Conservation (phyloP, 805 yeast species). For the Nakazawaea peltata region DNA sequence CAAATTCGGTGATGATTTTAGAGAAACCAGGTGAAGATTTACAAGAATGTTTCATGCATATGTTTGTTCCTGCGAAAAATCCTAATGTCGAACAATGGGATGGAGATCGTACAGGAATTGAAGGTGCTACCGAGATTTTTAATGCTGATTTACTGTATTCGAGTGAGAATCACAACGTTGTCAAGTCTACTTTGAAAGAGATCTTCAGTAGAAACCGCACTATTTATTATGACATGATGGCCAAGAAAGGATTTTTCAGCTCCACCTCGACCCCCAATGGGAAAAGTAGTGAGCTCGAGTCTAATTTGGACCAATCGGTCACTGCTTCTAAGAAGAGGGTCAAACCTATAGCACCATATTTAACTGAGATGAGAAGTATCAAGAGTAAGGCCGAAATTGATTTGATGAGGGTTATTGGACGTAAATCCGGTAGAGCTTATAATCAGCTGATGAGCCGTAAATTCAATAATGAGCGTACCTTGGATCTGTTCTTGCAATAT, state of each 20-base stretch:
- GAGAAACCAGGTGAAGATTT: slow-evolving; percentile 50
- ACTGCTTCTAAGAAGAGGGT: slow-evolving; percentile 27
- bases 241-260: slow-evolving; percentile 11
- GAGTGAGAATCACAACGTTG: slow-evolving; percentile 24
- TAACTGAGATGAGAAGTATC: slow-evolving; percentile 49
- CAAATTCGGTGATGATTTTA: slow-evolving; percentile 62
- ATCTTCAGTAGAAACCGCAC: slow-evolving; percentile 39
- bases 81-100: slow-evolving; percentile 85
- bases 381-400: slow-evolving; percentile 73
- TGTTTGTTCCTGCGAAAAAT: slow-evolving; percentile 83
- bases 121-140: slow-evolving; percentile 75
- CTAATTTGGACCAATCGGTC: slow-evolving; percentile 16
- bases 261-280: slow-evolving; percentile 15
- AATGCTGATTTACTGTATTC: slow-evolving; percentile 75
- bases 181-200: slow-evolving; percentile 34
- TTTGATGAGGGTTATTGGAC: slow-evolving; percentile 77
- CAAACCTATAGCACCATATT: slow-evolving; percentile 31
- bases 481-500: slow-evolving; percentile 76
- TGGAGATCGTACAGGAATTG: slow-evolving; percentile 82
- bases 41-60: slow-evolving; percentile 54
- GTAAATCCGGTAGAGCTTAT: slow-evolving; percentile 74
- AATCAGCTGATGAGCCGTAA: slow-evolving; percentile 70
- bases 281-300: too few species aligned
- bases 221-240: slow-evolving; percentile 45
- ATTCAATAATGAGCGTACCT: slow-evolving; percentile 65